Conservation (phyloP, 192 early-diverging fungal species). For the Gamsiella multidivaricata region DNA sequence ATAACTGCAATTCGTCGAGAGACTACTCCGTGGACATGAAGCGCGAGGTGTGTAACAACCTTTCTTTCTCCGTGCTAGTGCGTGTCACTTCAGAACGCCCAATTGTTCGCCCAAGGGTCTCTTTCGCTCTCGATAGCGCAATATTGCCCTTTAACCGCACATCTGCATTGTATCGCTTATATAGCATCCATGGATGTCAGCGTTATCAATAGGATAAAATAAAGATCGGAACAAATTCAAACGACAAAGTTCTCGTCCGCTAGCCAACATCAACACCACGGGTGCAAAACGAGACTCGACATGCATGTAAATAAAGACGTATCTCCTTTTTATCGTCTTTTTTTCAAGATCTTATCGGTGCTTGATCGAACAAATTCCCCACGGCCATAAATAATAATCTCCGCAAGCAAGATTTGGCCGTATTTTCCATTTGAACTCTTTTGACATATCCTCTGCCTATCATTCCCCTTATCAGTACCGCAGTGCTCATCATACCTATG, state of each 20-base stretch:
- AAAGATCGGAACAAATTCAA: no score
- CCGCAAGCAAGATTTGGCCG: conserved; percentile 22
- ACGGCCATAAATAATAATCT: conserved; percentile 30
- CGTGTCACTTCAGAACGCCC: background rate
- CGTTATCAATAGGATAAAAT: no score
- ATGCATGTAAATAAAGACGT: no score
- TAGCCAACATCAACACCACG: background rate
- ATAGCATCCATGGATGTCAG: no score
- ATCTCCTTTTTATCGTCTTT: background rate
- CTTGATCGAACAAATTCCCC: conserved; percentile 6
- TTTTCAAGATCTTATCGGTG: conserved; percentile 39
- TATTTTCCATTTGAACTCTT: conserved; percentile 13
- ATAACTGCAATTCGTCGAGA: background rate
- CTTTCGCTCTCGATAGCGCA: background rate
- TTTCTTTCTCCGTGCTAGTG: background rate
- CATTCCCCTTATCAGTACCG: conserved; percentile 3
- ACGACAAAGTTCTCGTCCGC: no score
- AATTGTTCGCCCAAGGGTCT: background rate
- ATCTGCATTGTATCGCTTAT: no score
- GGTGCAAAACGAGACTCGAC: no score
- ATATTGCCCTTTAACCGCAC: no score
- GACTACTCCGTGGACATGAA: background rate
- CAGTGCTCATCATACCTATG: no score
- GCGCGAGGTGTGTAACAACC: no score
- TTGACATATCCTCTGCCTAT: no score